phyloP scores from a whole-genome alignment of 2,329 filamentous ascomycete genomes.

The Aspergillus terreus region DNA sequence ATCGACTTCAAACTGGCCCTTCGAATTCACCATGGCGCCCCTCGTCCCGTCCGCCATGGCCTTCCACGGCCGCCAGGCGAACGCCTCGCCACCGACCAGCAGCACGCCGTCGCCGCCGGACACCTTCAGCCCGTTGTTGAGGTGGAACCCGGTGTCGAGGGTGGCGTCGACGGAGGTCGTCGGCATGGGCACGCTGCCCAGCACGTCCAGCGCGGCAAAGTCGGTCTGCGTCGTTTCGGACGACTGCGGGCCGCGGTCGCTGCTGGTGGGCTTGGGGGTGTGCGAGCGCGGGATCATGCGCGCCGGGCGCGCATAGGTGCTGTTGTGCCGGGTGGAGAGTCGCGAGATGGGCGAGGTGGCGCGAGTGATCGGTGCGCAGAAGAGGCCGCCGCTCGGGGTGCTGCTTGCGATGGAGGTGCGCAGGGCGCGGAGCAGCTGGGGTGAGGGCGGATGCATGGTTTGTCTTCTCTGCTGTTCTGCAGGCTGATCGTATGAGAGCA shows the following conservation, averaged over 20 bases:
- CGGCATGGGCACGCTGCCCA: conserved; percentile 70
- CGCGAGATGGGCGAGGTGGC: conserved; percentile 2
- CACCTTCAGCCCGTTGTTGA: conserved; percentile 76
- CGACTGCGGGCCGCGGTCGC: conserved; percentile 59
- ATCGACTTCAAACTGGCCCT: conserved; percentile 76
- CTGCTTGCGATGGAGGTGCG: conserved; percentile 30
- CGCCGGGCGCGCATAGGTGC: conserved; percentile 22
- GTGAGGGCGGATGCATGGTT: conserved; percentile 38
- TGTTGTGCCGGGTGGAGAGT: conserved; percentile 19
- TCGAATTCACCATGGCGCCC: conserved; percentile 62
- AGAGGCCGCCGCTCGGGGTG: conserved; percentile 4
- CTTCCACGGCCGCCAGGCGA: conserved; percentile 82
- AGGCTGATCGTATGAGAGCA: not conserved
- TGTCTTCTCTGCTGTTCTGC: not conserved
- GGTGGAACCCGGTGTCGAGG: conserved; percentile 75
- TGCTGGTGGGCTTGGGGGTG: conserved; percentile 38
- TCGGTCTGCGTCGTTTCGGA: conserved; percentile 65
- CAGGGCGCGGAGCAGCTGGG: conserved; percentile 40
- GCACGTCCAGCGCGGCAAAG: conserved; percentile 73
- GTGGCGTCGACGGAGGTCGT: conserved; percentile 82
- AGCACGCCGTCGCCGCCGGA: conserved; percentile 67
- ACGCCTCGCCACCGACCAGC: conserved; percentile 81
- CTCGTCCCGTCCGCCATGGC: conserved; percentile 31
- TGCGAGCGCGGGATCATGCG: conserved; percentile 32
- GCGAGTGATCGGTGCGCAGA: conserved; percentile 13